Evolutionary conservation across 805 yeast species (phyloP), one percentile per base, ranked within the genome.

Genomic region (Yueomyces sp.): DNA sequence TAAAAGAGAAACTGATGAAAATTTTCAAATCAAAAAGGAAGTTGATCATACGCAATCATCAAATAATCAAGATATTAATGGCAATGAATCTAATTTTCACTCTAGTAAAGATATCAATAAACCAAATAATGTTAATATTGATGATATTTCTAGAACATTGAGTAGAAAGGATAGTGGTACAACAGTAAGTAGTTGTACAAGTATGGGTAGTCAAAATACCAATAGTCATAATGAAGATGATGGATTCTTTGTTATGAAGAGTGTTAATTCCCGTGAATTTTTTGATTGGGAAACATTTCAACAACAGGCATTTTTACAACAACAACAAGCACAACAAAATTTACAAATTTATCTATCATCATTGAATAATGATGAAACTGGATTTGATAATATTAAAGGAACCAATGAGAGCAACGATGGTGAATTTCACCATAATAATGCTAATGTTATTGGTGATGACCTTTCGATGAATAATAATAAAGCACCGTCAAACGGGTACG

Each of bases 231-330:
- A 42, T 36, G 48, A 45, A 11, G 29, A 45, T 1, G 40, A 55
- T 26, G 51, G 50, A 40, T 60, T 54, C 43, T 53, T 59, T 36
- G 62, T 62, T 6, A 60, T 59, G 44, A 63, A 60, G 43, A 62
- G 65, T 3, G 44, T 56, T 3, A 56, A 54, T 28, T 47, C 52
- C 5, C 49, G 57, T 7, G 65, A 59, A 40, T 37, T 34, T n/a
- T 58, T 58, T 41, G 64, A 61, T 40, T 62, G 66, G 66, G 54
- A 53, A 43, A 37, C 41, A 28, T 55, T 62, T 44, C 64, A 57
- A 45, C 60, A 59, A 37, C 63, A 59, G 43, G 65, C 65, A 2
- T 55, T 56, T 44, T 48, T 56, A 44, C 62, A 59, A 39, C 65
- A 62, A 45, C 59, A 60, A 42, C 47, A 52, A 26, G 66, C 65